Conservation (phyloP, 116 monocot genomes). For the Phalaenopsis hybrid region DNA sequence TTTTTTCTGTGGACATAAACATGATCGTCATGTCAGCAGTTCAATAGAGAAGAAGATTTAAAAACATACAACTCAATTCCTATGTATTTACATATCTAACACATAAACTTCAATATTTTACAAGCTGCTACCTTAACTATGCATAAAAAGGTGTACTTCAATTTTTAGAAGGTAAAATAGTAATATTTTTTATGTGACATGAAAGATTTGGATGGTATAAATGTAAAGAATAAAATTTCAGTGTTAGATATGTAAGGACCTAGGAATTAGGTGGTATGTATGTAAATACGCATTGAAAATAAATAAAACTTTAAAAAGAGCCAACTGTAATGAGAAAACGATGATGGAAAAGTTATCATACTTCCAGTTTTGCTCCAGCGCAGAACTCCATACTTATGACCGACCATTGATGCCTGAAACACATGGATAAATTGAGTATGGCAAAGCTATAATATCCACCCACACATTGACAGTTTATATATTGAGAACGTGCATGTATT, state of each 20-base stretch:
- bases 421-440: not conserved
- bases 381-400: conserved; percentile 92
- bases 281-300: not conserved
- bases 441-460: not conserved
- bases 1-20: conserved; percentile 60
- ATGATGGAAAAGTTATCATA: conserved; percentile 25
- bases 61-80: no score
- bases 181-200: no score
- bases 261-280: no score
- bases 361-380: conserved; percentile 98
- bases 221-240: no score
- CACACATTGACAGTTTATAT: not conserved
- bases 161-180: no score
- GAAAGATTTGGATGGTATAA: no score
- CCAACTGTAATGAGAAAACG: not conserved
- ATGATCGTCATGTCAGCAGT: not conserved
- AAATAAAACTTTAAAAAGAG: not conserved
- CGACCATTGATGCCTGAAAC: conserved; percentile 95
- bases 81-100: no score
- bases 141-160: no score
- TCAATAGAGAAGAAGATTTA: no score
- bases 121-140: no score
- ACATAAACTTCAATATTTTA: no score
- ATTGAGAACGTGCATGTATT: not conserved
- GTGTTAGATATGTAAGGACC: no score